Percentiles rank a stretch among this genome's conserved stretches.
Evolutionary conservation across 2,329 filamentous ascomycete genomes (phyloP).

Genomic region (Graphilbum ipis-grandicollis): DNA sequence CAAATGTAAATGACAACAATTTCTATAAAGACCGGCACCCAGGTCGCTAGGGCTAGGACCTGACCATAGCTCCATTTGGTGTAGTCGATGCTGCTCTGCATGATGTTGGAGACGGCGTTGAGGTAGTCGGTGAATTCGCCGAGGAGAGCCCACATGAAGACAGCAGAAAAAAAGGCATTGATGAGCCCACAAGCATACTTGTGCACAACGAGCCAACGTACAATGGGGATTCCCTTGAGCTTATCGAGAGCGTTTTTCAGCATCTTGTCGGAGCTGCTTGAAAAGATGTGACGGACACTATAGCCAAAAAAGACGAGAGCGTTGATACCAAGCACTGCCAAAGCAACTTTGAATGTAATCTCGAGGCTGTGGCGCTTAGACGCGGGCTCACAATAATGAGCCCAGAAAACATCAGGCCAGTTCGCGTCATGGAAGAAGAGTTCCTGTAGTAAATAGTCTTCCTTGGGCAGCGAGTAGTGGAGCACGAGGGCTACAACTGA

Average conservation of each 20-base stretch:
- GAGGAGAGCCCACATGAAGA: conserved; percentile 14
- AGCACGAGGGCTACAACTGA: conserved; percentile 7
- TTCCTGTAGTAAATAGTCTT: too few species aligned
- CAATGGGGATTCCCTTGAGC: too few species aligned
- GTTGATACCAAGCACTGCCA: conserved; percentile 4
- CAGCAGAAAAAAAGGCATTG: conserved; percentile 8
- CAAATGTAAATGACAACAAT: conserved; percentile 12
- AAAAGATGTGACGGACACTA: too few species aligned
- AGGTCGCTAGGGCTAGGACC: conserved; percentile 14
- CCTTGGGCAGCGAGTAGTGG: too few species aligned
- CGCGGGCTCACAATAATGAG: conserved; percentile 1
- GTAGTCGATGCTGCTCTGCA: conserved; percentile 10
- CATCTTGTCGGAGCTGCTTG: too few species aligned
- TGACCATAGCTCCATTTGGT: conserved; percentile 15
- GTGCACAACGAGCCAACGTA: too few species aligned
- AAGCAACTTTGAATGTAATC: background rate
- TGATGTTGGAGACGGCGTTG: conserved; percentile 2
- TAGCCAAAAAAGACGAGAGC: conserved; percentile 1
- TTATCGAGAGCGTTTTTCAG: too few species aligned
- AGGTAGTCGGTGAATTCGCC: conserved; percentile 13
- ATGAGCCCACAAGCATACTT: too few species aligned
- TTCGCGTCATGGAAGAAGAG: too few species aligned
- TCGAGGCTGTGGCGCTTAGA: background rate
- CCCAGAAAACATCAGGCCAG: conserved; percentile 1
- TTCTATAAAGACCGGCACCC: conserved; percentile 14